phyloP scores from a whole-genome alignment of 2,329 filamentous ascomycete genomes.

The Colletotrichum orbiculare region DNA sequence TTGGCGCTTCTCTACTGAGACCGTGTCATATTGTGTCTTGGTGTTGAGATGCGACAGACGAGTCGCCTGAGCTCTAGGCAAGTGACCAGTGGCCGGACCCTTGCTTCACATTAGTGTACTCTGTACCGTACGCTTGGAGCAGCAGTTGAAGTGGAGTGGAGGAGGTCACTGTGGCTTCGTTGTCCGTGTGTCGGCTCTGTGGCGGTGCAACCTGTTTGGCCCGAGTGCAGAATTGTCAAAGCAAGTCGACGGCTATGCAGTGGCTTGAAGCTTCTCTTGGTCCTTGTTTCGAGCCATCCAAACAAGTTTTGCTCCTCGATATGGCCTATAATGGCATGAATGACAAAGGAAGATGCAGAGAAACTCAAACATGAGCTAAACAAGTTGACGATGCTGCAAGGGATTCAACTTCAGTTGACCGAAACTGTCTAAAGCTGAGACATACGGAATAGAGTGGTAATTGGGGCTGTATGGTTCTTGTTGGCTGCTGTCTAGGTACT shows the following conservation, averaged over 20 bases:
- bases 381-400: too few relatives aligned
- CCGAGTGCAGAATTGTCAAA: too few relatives aligned
- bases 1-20: slow-evolving; percentile 43
- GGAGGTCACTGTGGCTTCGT: slow-evolving; percentile 35
- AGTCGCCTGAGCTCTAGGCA: slow-evolving; percentile 34
- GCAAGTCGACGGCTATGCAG: not conserved
- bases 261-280: not conserved
- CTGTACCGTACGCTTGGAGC: slow-evolving; percentile 36
- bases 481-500: too few relatives aligned
- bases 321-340: too few relatives aligned
- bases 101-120: slow-evolving; percentile 36
- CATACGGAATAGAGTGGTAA: too few relatives aligned
- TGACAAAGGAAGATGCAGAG: too few relatives aligned
- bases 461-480: too few relatives aligned
- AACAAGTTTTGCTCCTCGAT: too few relatives aligned
- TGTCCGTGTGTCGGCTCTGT: slow-evolving; percentile 3
- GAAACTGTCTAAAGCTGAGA: too few relatives aligned
- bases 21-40: slow-evolving; percentile 33
- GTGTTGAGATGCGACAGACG: slow-evolving; percentile 34
- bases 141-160: slow-evolving; percentile 33
- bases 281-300: too few relatives aligned
- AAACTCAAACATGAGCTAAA: too few relatives aligned
- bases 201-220: slow-evolving; percentile 11
- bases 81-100: slow-evolving; percentile 37
- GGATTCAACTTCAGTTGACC: too few relatives aligned